Percentiles rank a stretch among this genome's conserved stretches.
Conservation (phyloP, 306 rosid genomes). For the Trifolium fragiferum region DNA sequence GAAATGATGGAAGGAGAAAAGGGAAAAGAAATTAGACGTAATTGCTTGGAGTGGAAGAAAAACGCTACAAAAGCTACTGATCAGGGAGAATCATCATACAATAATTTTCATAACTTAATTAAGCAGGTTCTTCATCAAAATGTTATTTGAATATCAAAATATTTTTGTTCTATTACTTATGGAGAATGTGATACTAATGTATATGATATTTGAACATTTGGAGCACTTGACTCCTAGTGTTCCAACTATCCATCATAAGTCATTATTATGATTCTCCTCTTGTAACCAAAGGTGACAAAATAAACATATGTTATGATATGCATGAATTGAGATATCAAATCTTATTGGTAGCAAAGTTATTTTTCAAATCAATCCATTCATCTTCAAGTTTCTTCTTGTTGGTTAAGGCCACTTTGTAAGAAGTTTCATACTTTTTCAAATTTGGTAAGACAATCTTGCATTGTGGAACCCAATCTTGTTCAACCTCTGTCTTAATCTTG, state of each 20-base stretch:
- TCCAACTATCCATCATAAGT: too few species aligned
- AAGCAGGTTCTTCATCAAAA: background rate
- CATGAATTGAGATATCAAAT: constrained; percentile 13
- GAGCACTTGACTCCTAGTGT: too few species aligned
- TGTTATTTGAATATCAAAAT: background rate
- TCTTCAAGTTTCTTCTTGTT: constrained; percentile 18
- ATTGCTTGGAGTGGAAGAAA: constrained; percentile 11
- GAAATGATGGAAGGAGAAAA: constrained; percentile 34
- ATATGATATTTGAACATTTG: too few species aligned
- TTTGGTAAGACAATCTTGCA: background rate
- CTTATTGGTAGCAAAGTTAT: constrained; percentile 1
- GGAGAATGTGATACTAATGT: too few species aligned
- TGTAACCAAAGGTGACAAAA: too few species aligned
- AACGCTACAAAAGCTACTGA: constrained; percentile 7
- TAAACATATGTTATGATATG: too few species aligned
- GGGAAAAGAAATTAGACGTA: constrained; percentile 12
- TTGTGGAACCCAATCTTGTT: background rate
- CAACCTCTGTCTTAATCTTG: background rate
- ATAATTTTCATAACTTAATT: background rate
- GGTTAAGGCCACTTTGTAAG: constrained; percentile 24
- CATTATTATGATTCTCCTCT: too few species aligned
- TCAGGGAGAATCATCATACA: constrained; percentile 27
- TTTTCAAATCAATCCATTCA: constrained; percentile 18
- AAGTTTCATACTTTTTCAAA: background rate
- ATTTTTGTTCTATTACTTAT: background rate